Evolutionary conservation across 768 basidiomycete species (phyloP).

Genomic region (Kwoniella heveanensis): DNA sequence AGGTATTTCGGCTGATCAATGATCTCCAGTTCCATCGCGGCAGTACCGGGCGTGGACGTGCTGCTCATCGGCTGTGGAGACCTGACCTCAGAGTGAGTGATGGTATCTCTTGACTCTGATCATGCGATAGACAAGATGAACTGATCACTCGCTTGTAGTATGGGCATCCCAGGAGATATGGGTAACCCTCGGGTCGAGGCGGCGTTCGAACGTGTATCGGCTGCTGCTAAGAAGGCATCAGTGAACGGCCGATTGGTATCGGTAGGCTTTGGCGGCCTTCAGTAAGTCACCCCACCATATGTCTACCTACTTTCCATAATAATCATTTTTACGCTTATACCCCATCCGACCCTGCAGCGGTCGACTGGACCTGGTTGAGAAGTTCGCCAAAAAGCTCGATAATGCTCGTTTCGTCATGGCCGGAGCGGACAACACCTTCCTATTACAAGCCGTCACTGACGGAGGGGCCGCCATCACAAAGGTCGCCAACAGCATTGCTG

Average conservation of each 20-base stretch:
- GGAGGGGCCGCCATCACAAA: not conserved
- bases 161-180: conserved; percentile 46
- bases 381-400: conserved; percentile 24
- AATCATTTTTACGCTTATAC: too few relatives aligned
- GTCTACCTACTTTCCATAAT: too few relatives aligned
- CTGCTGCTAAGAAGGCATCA: conserved; percentile 34
- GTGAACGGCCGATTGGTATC: conserved; percentile 26
- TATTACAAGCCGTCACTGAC: conserved; percentile 20
- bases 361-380: conserved; percentile 41
- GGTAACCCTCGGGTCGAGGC: conserved; percentile 28
- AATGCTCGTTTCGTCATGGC: conserved; percentile 40
- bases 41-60: conserved; percentile 42
- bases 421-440: conserved; percentile 34
- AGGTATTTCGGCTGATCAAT: not conserved
- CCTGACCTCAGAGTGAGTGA: conserved; percentile 38
- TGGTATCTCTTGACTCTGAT: too few relatives aligned
- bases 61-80: conserved; percentile 38
- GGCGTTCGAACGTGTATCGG: conserved; percentile 29
- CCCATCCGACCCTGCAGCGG: conserved; percentile 2
- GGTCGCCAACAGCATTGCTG: not conserved
- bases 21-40: conserved; percentile 34
- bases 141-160: conserved; percentile 25
- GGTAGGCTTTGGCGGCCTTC: conserved; percentile 42
- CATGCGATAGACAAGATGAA: conserved; percentile 2
- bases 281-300: conserved; percentile 18